Evolutionary conservation across 2,329 filamentous ascomycete genomes (phyloP).

Genomic region (Fusarium mundagurra): DNA sequence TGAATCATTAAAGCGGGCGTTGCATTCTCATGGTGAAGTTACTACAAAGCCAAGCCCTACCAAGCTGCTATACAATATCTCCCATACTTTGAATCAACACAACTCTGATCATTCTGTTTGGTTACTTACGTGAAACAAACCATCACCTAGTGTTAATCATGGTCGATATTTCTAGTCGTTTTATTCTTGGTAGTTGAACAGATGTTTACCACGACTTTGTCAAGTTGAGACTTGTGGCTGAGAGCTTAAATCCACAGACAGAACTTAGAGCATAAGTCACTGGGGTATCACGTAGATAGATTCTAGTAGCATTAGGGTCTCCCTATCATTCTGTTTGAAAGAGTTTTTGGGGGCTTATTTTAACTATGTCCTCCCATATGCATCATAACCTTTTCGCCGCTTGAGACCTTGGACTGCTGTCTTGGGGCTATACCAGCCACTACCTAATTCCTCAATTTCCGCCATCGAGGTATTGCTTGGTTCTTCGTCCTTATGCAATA

Average conservation of each 20-base stretch:
- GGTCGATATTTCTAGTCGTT: neutral
- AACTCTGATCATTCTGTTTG: neutral
- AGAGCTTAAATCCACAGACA: too few relatives aligned
- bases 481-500: neutral
- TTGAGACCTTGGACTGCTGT: neutral
- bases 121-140: neutral
- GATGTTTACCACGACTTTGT: neutral
- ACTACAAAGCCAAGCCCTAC: neutral
- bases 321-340: neutral
- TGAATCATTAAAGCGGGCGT: neutral
- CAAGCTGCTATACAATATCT: neutral
- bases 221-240: too few relatives aligned
- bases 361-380: neutral
- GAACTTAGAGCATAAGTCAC: too few relatives aligned
- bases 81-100: neutral
- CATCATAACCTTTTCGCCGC: neutral
- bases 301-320: neutral
- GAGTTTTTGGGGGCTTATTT: neutral
- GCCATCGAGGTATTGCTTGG: neutral
- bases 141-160: too few relatives aligned
- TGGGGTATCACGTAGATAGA: neutral
- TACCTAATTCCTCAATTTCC: neutral
- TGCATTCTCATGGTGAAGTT: neutral
- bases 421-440: neutral
- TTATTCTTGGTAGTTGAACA: neutral